phyloP scores from a whole-genome alignment of 495 filamentous ascomycete species.

The Parachaetomium inaequale region DNA sequence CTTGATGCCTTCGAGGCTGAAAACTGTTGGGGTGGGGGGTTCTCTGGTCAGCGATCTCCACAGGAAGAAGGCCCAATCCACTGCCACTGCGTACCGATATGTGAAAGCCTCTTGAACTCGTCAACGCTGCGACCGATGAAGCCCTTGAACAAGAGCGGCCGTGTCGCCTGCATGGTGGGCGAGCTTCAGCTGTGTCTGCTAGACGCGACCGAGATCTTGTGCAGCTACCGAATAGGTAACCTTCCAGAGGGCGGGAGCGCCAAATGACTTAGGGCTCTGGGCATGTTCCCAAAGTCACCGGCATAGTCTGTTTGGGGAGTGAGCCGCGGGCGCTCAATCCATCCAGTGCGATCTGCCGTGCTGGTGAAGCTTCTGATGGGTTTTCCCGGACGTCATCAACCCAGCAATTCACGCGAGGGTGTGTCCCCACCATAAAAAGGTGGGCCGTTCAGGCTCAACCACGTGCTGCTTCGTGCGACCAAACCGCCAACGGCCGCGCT shows the following conservation, averaged over 20 bases:
- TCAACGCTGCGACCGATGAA: slow-evolving; percentile 46
- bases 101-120: slow-evolving; percentile 45
- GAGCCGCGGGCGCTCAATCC: slow-evolving; percentile 11
- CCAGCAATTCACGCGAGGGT: slow-evolving; percentile 1
- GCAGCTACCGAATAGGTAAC: not conserved
- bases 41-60: slow-evolving; percentile 2
- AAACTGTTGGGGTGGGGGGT: slow-evolving; percentile 24
- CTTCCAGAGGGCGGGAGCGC: slow-evolving; percentile 16
- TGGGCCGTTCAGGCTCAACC: not conserved
- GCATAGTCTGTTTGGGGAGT: not conserved
- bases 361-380: slow-evolving; percentile 1
- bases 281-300: slow-evolving; percentile 12
- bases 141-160: slow-evolving; percentile 38
- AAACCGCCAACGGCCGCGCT: not conserved
- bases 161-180: slow-evolving; percentile 43
- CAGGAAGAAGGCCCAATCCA: not conserved
- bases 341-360: not conserved
- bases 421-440: not conserved
- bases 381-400: slow-evolving; percentile 12
- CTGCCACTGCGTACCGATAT: slow-evolving; percentile 35
- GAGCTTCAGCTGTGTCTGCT: not conserved
- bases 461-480: not conserved
- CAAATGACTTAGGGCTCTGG: slow-evolving; percentile 16
- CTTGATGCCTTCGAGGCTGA: slow-evolving; percentile 53
- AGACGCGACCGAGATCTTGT: not conserved